phyloP scores from a whole-genome alignment of 2,329 filamentous ascomycete species.

The Volutella citrinella region DNA sequence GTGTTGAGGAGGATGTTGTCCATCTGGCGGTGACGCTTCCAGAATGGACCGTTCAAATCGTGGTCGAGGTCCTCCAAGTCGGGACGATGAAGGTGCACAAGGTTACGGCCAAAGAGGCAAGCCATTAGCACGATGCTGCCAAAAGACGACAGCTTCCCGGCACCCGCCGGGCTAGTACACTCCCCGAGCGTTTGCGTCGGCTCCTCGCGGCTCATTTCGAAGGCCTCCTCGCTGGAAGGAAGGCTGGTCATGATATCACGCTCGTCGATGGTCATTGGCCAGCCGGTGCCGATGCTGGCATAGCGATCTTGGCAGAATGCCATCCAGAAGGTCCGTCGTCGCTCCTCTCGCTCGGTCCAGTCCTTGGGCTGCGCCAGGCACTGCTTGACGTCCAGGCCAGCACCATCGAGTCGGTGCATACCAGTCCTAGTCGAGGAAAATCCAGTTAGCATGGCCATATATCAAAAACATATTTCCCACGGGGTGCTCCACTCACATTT shows the following conservation, averaged over 20 bases:
- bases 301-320: constrained; percentile 88
- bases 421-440: no score
- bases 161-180: constrained; percentile 68
- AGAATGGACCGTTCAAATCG: constrained; percentile 90
- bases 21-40: constrained; percentile 86
- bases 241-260: constrained; percentile 84
- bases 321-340: constrained; percentile 93
- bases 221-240: constrained; percentile 81
- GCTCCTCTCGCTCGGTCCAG: constrained; percentile 91
- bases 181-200: constrained; percentile 68
- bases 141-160: constrained; percentile 71
- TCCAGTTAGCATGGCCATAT: no score
- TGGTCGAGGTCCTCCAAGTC: constrained; percentile 77
- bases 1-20: constrained; percentile 90
- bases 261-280: constrained; percentile 94
- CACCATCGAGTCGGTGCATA: constrained; percentile 79
- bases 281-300: constrained; percentile 92
- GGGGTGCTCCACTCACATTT: constrained; percentile 83
- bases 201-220: constrained; percentile 73
- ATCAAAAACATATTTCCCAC: no score
- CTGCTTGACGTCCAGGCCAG: constrained; percentile 86
- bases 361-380: constrained; percentile 82
- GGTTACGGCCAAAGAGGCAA: constrained; percentile 86
- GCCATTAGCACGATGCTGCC: constrained; percentile 80
- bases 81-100: constrained; percentile 86